Percentiles rank a stretch among this genome's conserved stretches.
phyloP scores from a whole-genome alignment of 139 green algal species.

The Micractinium sp. region DNA sequence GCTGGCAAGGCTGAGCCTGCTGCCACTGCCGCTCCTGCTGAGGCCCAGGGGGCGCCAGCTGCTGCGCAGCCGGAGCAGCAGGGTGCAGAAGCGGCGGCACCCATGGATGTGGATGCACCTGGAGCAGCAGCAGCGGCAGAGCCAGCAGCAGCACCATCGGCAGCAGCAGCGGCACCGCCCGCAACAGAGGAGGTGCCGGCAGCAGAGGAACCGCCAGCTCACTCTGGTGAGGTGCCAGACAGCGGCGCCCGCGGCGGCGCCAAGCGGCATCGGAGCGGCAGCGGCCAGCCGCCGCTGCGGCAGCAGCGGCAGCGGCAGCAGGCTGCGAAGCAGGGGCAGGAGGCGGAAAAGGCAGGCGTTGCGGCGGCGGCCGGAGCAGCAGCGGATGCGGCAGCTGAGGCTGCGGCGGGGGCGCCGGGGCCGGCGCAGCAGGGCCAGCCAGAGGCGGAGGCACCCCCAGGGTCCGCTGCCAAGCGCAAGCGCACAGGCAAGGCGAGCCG shows the following conservation, averaged over 20 bases:
- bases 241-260: not conserved
- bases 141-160: not conserved
- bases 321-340: not conserved
- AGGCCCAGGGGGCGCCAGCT: too few species aligned
- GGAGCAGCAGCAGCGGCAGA: not conserved
- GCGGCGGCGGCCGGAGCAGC: not conserved
- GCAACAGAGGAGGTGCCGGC: not conserved
- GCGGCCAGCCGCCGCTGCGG: not conserved
- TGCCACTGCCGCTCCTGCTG: too few species aligned
- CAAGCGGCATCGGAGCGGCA: not conserved
- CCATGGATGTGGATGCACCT: not conserved
- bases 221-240: not conserved
- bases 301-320: not conserved
- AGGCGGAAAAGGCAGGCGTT: not conserved
- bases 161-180: too few species aligned
- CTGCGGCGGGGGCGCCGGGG: too few species aligned
- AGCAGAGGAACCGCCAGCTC: not conserved
- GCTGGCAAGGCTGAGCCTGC: not conserved
- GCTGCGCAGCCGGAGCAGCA: too few species aligned
- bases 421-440: not conserved
- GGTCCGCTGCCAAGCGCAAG: not conserved
- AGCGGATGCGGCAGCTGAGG: not conserved
- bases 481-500: too few species aligned
- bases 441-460: not conserved
- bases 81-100: not conserved